A percentile compares a stretch with the other conserved stretches of the same genome.
Conservation (phyloP, 768 basidiomycete genomes). For the Psilocybe sp. region DNA sequence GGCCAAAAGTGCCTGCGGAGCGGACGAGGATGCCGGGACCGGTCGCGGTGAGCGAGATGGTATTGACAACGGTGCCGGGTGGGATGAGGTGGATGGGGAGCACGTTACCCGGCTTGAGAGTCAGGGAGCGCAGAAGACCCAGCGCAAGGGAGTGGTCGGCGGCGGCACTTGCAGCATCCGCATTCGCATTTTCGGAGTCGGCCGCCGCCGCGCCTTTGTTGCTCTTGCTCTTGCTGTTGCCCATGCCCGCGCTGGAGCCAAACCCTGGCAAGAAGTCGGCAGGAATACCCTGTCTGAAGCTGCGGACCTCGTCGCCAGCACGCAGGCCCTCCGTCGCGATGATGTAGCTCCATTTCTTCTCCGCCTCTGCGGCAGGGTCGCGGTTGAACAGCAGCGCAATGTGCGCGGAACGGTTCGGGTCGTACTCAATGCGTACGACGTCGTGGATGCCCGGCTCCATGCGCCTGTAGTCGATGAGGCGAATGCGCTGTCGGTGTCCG, state of each 20-base stretch:
- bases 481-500: slow-evolving; percentile 84
- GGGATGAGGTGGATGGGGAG: slow-evolving; percentile 91
- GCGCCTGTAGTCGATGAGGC: slow-evolving; percentile 83
- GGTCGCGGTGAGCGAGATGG: slow-evolving; percentile 69
- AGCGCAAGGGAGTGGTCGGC: slow-evolving; percentile 67
- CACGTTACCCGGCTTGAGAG: slow-evolving; percentile 89
- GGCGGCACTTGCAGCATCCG: slow-evolving; percentile 15
- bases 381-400: slow-evolving; percentile 83
- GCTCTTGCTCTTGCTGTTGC: slow-evolving; percentile 12
- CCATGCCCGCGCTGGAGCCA: slow-evolving; percentile 16
- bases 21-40: slow-evolving; percentile 85
- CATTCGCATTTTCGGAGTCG: no score
- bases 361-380: slow-evolving; percentile 48
- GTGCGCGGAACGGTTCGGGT: slow-evolving; percentile 91
- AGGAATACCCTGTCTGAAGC: slow-evolving; percentile 82
- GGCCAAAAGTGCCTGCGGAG: slow-evolving; percentile 84
- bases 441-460: slow-evolving; percentile 78
- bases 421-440: slow-evolving; percentile 94
- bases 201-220: slow-evolving; percentile 8
- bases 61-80: slow-evolving; percentile 87
- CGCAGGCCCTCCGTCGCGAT: slow-evolving; percentile 87
- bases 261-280: slow-evolving; percentile 65
- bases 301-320: slow-evolving; percentile 85
- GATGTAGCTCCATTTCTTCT: slow-evolving; percentile 82
- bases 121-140: slow-evolving; percentile 79